Percentiles rank a stretch among this genome's conserved stretches.
Evolutionary conservation across 352 stramenopile genomes (phyloP).

Genomic region (Phytophthora quininea): DNA sequence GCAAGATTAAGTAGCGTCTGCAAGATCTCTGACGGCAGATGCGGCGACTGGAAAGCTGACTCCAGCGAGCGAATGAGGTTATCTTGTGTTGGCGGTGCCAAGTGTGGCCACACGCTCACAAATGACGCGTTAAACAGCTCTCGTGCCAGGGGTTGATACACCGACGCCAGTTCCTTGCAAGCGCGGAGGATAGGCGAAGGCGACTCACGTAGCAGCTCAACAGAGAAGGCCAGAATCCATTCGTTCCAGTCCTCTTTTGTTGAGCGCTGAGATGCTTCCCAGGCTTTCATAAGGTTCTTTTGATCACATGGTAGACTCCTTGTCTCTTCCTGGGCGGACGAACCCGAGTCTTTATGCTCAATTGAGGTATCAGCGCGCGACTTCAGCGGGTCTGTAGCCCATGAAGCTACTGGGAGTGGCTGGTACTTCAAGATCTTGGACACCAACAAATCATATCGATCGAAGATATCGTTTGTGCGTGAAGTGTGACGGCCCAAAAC

Average conservation of each 20-base stretch:
- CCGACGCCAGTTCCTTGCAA: constrained; percentile 96
- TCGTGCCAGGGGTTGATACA: constrained; percentile 97
- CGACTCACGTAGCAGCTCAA: constrained; percentile 97
- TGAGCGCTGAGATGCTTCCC: constrained; percentile 82
- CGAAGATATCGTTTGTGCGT: constrained; percentile 83
- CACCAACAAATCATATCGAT: constrained; percentile 87
- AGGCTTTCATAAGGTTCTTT: constrained; percentile 85
- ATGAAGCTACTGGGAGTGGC: constrained; percentile 80
- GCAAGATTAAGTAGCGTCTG: constrained; percentile 98
- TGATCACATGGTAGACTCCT: constrained; percentile 86
- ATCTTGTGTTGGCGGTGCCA: constrained; percentile 90
- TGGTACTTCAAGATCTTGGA: constrained; percentile 91
- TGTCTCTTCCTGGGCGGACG: constrained; percentile 56
- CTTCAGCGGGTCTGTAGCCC: constrained; percentile 77
- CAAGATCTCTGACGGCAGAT: constrained; percentile 97
- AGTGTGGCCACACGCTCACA: constrained; percentile 98
- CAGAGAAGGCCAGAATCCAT: constrained; percentile 98
- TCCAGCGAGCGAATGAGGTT: constrained; percentile 96
- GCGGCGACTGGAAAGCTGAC: constrained; percentile 91
- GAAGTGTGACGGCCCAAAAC: constrained; percentile 76
- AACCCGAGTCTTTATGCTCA: constrained; percentile 45
- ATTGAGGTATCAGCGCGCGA: constrained; percentile 39
- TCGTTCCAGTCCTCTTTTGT: constrained; percentile 98
- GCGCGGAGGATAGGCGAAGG: constrained; percentile 95
- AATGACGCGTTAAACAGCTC: constrained; percentile 99